Evolutionary conservation across 2,329 filamentous ascomycete genomes (phyloP), one percentile per base, ranked within the genome.

Genomic region (Dothiorella sarmentorum): DNA sequence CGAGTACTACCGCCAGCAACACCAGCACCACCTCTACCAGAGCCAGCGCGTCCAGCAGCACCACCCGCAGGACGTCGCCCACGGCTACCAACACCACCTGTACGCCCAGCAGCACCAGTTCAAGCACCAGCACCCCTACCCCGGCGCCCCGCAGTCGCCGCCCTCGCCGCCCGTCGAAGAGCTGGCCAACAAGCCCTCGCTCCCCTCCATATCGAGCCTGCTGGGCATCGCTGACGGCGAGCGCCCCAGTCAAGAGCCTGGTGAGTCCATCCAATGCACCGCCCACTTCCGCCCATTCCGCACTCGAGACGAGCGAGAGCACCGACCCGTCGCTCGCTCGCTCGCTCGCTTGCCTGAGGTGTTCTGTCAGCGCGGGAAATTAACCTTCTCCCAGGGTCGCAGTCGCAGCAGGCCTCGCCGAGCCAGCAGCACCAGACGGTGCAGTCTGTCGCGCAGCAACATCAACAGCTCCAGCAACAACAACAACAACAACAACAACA

Each of bases 181-280:
- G 68, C 75, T 76, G 31, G 47, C 57, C 44, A 78, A 85, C 65
- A 92, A 88, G 76, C 94, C 89, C 69, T 96, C 91, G 52, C 79
- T 97, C 60, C 93, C 93, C 18, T 96, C 93, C 37, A 97, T 97
- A 73, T 96, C 91, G 35, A 93, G 91, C 73, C 82, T 97, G 59
- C 81, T 97, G 53, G 88, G 89, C 62, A 83, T 93, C 68, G 90
- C 91, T 56, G 90, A 94, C 74, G 85, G 85, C 66, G 86, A 72
- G 78, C 86, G 75, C 75, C 79, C 68, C 74, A 79, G 69, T 72
- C 73, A 75, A 37, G 71, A 75, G 53, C 67, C 69, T 65, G 67
- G 71, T 76, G 24, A 45, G 51, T 59, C 24, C 26, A 33, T 37
- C 56, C 29, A 20, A 20, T 33, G 15, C 33, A 38, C 37, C 42